Conservation (phyloP, 139 green algal species). For the Picochlorum sp. region DNA sequence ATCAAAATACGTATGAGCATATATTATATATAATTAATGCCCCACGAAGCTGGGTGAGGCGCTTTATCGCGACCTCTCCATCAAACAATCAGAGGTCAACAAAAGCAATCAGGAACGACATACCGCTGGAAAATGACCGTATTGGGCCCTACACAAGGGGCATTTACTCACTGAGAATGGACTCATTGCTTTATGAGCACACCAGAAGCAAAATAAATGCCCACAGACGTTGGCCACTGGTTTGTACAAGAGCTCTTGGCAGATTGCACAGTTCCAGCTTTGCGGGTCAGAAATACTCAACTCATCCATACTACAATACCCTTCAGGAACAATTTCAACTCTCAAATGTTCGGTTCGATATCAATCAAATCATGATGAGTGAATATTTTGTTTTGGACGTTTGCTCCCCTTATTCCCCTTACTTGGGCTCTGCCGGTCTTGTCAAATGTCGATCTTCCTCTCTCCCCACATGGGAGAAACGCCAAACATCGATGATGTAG, state of each 20-base stretch:
- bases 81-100: background rate
- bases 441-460: too few relatives aligned
- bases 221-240: constrained; percentile 59
- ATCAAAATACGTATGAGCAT: background rate
- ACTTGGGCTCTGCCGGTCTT: too few relatives aligned
- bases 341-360: too few relatives aligned
- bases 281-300: constrained; percentile 2
- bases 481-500: too few relatives aligned
- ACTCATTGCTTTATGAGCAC: constrained; percentile 36
- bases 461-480: too few relatives aligned
- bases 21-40: constrained; percentile 3
- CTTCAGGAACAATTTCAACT: too few relatives aligned
- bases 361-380: too few relatives aligned
- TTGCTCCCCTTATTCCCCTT: too few relatives aligned
- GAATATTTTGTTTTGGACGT: too few relatives aligned
- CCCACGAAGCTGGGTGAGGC: background rate
- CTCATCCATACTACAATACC: constrained; percentile 4
- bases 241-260: constrained; percentile 67
- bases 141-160: constrained; percentile 31
- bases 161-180: constrained; percentile 25
- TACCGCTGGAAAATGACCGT: constrained; percentile 32
- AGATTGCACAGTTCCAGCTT: constrained; percentile 63
- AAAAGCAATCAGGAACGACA: background rate
- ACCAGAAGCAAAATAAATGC: constrained; percentile 75
- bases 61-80: background rate